Conservation (phyloP, 2,329 filamentous ascomycete species). For the Talaromyces pinophilus region DNA sequence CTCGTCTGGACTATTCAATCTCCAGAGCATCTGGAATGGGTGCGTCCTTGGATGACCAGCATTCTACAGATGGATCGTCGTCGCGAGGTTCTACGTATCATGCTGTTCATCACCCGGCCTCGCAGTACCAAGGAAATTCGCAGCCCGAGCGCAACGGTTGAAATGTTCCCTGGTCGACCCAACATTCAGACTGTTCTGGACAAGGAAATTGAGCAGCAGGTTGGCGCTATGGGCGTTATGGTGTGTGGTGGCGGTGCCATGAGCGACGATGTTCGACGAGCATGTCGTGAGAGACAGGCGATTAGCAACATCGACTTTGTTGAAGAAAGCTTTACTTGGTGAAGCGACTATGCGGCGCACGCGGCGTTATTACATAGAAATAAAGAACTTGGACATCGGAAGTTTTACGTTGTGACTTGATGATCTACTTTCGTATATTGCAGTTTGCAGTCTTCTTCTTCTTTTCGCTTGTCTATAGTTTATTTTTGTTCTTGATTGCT, state of each 20-base stretch:
- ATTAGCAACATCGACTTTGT: slow-evolving; percentile 69
- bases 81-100: slow-evolving; percentile 78
- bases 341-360: not conserved
- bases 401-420: not conserved
- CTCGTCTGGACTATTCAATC: slow-evolving; percentile 93
- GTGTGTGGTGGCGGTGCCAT: slow-evolving; percentile 75
- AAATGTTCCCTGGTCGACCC: slow-evolving; percentile 88
- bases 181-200: slow-evolving; percentile 77
- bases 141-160: slow-evolving; percentile 74
- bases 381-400: not conserved
- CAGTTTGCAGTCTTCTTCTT: not conserved
- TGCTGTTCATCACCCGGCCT: slow-evolving; percentile 87
- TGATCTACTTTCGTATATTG: not conserved
- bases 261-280: slow-evolving; percentile 72
- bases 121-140: slow-evolving; percentile 79
- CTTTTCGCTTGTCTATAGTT: slow-evolving; percentile 3
- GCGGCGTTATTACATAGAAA: not conserved
- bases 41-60: slow-evolving; percentile 77
- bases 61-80: slow-evolving; percentile 79
- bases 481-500: not conserved
- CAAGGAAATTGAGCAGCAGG: slow-evolving; percentile 77
- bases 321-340: slow-evolving; percentile 70
- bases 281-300: slow-evolving; percentile 64
- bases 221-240: slow-evolving; percentile 85
- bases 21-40: slow-evolving; percentile 88